phyloP scores from a whole-genome alignment of 1,284 basidiomycete species.

The Ustilago crameri region DNA sequence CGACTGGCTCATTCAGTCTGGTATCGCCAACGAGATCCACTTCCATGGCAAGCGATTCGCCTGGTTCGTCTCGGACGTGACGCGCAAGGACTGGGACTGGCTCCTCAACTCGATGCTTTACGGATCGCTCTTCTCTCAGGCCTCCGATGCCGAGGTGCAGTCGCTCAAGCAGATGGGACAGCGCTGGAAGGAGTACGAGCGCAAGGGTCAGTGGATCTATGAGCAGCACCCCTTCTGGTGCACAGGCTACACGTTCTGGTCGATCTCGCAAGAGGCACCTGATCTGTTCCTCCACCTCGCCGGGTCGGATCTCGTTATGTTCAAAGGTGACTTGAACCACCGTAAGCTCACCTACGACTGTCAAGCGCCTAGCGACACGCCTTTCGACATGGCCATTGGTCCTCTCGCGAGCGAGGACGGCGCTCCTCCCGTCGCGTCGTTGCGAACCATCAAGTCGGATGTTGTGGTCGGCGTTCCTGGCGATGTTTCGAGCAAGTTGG shows the following conservation, averaged over 20 bases:
- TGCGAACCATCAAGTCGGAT: constrained; percentile 67
- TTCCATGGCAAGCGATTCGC: constrained; percentile 81
- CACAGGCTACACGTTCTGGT: constrained; percentile 75
- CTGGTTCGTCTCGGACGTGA: constrained; percentile 81
- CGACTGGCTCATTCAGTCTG: constrained; percentile 89
- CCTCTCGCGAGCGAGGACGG: constrained; percentile 89
- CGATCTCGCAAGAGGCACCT: constrained; percentile 76
- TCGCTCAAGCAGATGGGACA: constrained; percentile 82
- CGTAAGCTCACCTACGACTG: constrained; percentile 75
- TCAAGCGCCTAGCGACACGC: constrained; percentile 83
- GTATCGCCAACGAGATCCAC: constrained; percentile 83
- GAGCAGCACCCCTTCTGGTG: constrained; percentile 82
- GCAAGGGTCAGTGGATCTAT: constrained; percentile 92
- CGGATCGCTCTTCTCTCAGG: constrained; percentile 76
- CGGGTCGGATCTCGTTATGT: constrained; percentile 89
- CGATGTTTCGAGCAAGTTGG: constrained; percentile 76
- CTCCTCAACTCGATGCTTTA: constrained; percentile 70
- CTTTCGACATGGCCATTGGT: constrained; percentile 91
- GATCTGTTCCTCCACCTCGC: constrained; percentile 94
- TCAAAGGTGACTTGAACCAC: constrained; percentile 94
- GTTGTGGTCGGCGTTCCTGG: constrained; percentile 83
- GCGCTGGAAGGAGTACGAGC: constrained; percentile 93
- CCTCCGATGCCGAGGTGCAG: constrained; percentile 82
- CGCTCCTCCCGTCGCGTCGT: constrained; percentile 78
- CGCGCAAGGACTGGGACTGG: constrained; percentile 96